A percentile compares a stretch with the other conserved stretches of the same genome.
Conservation (phyloP, 805 yeast species). For the Scheffersomyces lignosus region DNA sequence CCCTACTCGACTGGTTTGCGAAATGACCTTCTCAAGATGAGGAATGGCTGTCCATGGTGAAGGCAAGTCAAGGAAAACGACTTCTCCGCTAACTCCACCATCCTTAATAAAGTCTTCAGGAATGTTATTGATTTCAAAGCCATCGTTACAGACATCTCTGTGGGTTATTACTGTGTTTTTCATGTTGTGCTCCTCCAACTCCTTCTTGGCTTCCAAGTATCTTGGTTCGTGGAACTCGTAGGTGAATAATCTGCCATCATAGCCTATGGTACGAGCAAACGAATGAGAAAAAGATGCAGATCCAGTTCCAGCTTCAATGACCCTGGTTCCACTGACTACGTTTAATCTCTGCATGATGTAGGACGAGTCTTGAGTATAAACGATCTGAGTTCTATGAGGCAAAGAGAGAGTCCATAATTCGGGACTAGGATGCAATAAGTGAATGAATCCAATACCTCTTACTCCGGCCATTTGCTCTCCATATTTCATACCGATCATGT, state of each 20-base stretch:
- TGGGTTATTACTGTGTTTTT: constrained; percentile 70
- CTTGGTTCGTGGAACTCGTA: constrained; percentile 91
- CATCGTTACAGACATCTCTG: constrained; percentile 88
- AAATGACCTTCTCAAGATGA: constrained; percentile 59
- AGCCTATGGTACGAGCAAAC: constrained; percentile 73
- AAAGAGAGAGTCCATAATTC: constrained; percentile 95
- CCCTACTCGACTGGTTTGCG: constrained; percentile 53
- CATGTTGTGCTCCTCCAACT: constrained; percentile 73
- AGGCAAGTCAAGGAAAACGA: constrained; percentile 88
- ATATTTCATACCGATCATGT: constrained; percentile 76
- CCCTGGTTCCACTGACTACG: constrained; percentile 70
- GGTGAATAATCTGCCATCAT: constrained; percentile 66
- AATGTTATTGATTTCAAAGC: constrained; percentile 57
- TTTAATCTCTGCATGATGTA: constrained; percentile 82
- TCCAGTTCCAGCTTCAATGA: constrained; percentile 98
- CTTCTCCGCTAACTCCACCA: constrained; percentile 56
- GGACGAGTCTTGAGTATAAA: constrained; percentile 92
- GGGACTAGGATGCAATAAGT: constrained; percentile 86
- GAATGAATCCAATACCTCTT: constrained; percentile 81
- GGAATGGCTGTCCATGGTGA: constrained; percentile 97
- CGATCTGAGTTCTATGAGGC: constrained; percentile 97
- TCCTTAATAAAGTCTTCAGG: constrained; percentile 21
- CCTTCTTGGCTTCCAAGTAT: constrained; percentile 72
- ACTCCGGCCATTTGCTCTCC: constrained; percentile 84
- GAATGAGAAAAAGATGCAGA: constrained; percentile 95